phyloP scores from a whole-genome alignment of 176 grass and related monocot species.

The Puccinellia tenuiflora region DNA sequence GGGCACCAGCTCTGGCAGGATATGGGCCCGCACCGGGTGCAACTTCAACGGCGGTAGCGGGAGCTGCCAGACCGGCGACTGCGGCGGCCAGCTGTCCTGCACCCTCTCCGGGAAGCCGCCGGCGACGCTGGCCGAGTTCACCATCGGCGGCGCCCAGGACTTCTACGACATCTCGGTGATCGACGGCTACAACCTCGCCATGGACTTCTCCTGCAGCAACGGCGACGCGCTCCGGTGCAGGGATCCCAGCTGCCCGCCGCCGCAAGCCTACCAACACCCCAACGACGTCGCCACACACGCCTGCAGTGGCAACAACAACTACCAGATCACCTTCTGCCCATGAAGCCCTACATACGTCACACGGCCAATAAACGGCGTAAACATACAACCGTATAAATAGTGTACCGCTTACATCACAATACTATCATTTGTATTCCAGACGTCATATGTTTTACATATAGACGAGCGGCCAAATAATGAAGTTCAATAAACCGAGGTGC shows the following conservation, averaged over 20 bases:
- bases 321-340: conserved; percentile 2
- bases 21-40: conserved; percentile 9
- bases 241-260: neutral
- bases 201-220: conserved; percentile 8
- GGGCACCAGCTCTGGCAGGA: neutral
- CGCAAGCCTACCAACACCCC: neutral
- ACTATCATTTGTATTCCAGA: neutral
- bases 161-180: conserved; percentile 18
- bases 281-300: neutral
- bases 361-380: neutral
- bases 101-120: neutral
- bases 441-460: no score
- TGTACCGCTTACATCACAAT: neutral
- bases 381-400: neutral
- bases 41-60: neutral
- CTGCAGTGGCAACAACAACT: neutral
- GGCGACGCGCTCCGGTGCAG: neutral
- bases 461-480: no score
- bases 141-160: neutral
- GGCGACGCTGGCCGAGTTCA: conserved; percentile 22
- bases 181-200: conserved; percentile 10
- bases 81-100: neutral
- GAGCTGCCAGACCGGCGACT: conserved; percentile 9
- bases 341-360: neutral
- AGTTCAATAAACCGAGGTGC: no score